Conservation (phyloP, 2,329 filamentous ascomycete species). For the Stemphylium vesicarium region DNA sequence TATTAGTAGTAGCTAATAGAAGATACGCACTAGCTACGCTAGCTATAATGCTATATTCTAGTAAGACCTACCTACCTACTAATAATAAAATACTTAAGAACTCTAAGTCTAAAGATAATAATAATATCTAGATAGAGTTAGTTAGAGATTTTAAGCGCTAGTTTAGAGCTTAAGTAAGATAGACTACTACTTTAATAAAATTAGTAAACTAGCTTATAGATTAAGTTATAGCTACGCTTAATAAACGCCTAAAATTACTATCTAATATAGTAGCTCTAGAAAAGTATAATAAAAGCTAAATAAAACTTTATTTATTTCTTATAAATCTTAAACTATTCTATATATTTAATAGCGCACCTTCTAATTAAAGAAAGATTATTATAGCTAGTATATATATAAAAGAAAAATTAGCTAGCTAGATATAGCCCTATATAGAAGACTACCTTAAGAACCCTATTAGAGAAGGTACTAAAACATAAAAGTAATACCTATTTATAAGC, state of each 20-base stretch:
- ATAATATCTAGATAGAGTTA: not conserved
- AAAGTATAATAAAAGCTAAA: too few relatives aligned
- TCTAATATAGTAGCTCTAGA: too few relatives aligned
- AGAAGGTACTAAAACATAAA: not conserved
- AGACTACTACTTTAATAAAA: not conserved
- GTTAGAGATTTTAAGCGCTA: not conserved
- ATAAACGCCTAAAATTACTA: too few relatives aligned
- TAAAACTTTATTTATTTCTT: not conserved
- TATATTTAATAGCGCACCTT: not conserved
- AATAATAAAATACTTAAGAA: not conserved
- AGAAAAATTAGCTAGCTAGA: not conserved
- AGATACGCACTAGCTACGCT: too few relatives aligned
- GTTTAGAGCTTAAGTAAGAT: not conserved
- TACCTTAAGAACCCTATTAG: not conserved
- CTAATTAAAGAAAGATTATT: not conserved
- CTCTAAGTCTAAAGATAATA: not conserved
- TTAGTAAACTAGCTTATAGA: too few relatives aligned
- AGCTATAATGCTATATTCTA: too few relatives aligned
- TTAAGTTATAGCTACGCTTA: too few relatives aligned
- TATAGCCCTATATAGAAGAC: not conserved
- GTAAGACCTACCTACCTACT: too few relatives aligned
- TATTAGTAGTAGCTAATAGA: too few relatives aligned
- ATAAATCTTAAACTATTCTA: not conserved
- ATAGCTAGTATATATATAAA: too few relatives aligned
- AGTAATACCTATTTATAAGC: too few relatives aligned